phyloP scores from a whole-genome alignment of 371 early-diverging fungal species.

The Mortierella sp. region DNA sequence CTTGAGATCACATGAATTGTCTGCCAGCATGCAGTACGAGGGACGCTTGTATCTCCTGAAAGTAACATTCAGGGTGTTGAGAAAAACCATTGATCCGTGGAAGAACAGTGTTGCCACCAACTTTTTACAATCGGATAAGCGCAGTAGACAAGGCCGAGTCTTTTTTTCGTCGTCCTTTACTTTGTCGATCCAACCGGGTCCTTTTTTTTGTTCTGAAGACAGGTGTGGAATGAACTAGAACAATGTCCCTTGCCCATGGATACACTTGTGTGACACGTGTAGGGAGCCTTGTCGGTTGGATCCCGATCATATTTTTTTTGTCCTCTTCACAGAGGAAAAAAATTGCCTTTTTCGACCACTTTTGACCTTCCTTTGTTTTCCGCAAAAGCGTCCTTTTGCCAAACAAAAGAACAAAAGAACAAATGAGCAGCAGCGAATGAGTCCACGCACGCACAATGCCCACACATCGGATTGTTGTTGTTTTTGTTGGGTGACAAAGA shows the following conservation, averaged over 20 bases:
- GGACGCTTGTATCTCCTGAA: not conserved
- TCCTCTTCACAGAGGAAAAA: not conserved
- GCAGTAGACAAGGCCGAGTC: conserved; percentile 8
- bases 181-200: not conserved
- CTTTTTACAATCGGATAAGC: not conserved
- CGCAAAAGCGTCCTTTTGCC: not conserved
- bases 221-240: conserved; percentile 9
- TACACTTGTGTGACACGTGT: not conserved
- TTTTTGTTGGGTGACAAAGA: not conserved
- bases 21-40: not conserved
- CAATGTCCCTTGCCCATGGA: not conserved
- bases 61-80: not conserved
- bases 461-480: not conserved
- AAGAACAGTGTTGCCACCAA: not conserved
- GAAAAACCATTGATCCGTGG: not conserved
- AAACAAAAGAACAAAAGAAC: not conserved
- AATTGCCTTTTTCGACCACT: conserved; percentile 1
- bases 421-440: not conserved
- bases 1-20: not conserved
- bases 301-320: conserved; percentile 8
- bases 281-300: not conserved
- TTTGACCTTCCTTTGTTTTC: not conserved
- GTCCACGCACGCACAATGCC: not conserved
- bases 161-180: not conserved
- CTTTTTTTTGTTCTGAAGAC: not conserved